Base-by-base conservation (phyloP, 2,329 filamentous ascomycete species). In the Arachnomyces sp. region DNA sequence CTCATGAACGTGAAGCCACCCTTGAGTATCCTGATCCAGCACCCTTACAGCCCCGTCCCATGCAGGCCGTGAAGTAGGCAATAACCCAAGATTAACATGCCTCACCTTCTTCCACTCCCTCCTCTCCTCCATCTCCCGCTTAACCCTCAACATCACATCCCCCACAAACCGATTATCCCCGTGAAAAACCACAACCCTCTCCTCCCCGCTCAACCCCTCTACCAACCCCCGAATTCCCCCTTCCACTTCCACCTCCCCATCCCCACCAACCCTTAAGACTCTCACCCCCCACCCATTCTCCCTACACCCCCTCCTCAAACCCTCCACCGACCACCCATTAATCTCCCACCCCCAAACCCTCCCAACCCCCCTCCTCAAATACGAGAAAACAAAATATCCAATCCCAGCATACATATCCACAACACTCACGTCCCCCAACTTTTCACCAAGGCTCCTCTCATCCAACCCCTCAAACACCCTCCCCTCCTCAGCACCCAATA, bases 381-480 rank as follows among this genome's bases (percentile, higher is more conserved):
- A 95, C 25, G 79, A 84, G 55, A 95, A 94, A 3, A 83, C 77
- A 63, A 96, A 95, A 63, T 95, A 95, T 4, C 90, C 90, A 48
- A 95, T 94, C 0, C 90, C 90, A 0, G 84, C 86, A 65, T 94
- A 95, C 44, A 96, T 66, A 60, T 96, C 90, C 1, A 93, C 75
- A 0, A 69, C 67, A 36, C 60, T 59, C 14, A 62, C 54, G 17
- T 60, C 54, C 6, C 39, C 38, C 9, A 44, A 51, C 20, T 20
- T 41, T 50, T 55, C 54, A 16, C 38, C 45, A 31, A 59, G 45
- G 16, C 51, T 53, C 12, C 39, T 37, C 14, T 44, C 57, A 47
- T 57, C 55, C 17, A 62, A 34, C 5, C 58, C 56, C 36, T 55
- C 63, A 45, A 67, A 60, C n/a, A n/a, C n/a, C 11, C 40, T 51